Evolutionary conservation across 352 stramenopile genomes (phyloP), one percentile per base, ranked within the genome.

Genomic region (Phytophthora uliginosa): DNA sequence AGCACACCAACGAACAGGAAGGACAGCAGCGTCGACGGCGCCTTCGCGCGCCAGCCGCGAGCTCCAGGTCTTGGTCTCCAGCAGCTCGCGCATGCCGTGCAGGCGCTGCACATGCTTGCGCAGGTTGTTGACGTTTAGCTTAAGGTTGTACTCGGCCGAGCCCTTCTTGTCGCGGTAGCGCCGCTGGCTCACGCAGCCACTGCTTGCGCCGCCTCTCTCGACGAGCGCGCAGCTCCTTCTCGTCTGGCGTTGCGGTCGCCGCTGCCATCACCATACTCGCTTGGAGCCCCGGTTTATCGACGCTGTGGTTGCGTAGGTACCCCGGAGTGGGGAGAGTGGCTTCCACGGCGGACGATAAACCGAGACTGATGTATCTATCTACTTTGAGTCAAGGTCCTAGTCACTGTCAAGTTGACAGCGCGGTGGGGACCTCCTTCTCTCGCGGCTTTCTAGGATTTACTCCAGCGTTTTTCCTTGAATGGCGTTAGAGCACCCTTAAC

Each of bases 161-260:
- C 72, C 76, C 54, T 90, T 84, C 66, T 90, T 91, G 74, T 91
- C 82, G 54, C 87, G 82, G 69, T 94, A 92, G 28, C 84, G 77
- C 9, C 85, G 80, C 65, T 94, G 87, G 72, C 78, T 93, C 66
- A 88, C 78, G 55, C 87, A 83, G 67, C 85, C 24, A 88, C 69
- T 94, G 85, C 26, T 74, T 71, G 33, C 83, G 85, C 0, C 84
- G 77, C 24, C 81, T 78, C 38, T 85, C 83, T 8, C 73, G 75
- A 17, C 78, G 75, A 26, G 1, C 24, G n/a, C 17, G 61, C 7
- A 42, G 26, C 18, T 24, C 53, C 36, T 66, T 53, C 15, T 74
- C 59, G 6, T 65, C 67, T 7, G 53, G 7, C 34, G 60, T 56
- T 26, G 24, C 24, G 24, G 24, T 2, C 24, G 24, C 24, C 1